Evolutionary conservation across 306 rosid species (phyloP), one percentile per base, ranked within the genome.

Genomic region (Citrullus mucosospermus): DNA sequence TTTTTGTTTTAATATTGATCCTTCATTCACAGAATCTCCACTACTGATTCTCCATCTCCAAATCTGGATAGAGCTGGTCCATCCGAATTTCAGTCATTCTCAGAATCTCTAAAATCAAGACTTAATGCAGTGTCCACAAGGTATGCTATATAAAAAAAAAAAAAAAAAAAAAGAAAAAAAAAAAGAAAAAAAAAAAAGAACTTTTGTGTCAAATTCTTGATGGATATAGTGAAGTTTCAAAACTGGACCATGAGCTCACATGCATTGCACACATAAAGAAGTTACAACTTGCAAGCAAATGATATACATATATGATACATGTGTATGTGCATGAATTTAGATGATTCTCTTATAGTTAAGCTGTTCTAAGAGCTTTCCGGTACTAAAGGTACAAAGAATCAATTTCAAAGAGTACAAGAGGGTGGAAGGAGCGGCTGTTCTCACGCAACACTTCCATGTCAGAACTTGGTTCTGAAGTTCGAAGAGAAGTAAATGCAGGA

Each of bases 351-450:
- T 15, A 46, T 6, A 30, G 57, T 78, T 50, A 17, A 81, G 78
- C 68, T 38, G n/a, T 83, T 59, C 69, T 78, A 38, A 41, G 34
- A 60, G 55, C 39, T 59, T 57, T 85, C 36, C 53, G 69, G 46
- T 83, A 48, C 58, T 44, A 56, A 12, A 95, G 99, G 85, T 96
- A 96, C 87, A 92, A 90, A 82, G 99, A 96, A 76, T 90, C 97
- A 5, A 78, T 96, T 80, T 88, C 99, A 65, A 96, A 89, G 84
- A 88, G 93, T 17, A 82, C 97, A 18, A 88, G 86, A 89, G 97
- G 93, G 67, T 92, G 97, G 97, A 92, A 77, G 85, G 96, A 96
- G 80, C 88, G 85, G 86, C 80, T 96, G 72, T 91, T 96, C 84
- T 88, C 86, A 76, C 94, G 91, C 61, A 82, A 59, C 83, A 50